Percentiles rank a stretch among this genome's conserved stretches.
Conservation (phyloP, 768 basidiomycete genomes). For the Lactarius hengduanensis region DNA sequence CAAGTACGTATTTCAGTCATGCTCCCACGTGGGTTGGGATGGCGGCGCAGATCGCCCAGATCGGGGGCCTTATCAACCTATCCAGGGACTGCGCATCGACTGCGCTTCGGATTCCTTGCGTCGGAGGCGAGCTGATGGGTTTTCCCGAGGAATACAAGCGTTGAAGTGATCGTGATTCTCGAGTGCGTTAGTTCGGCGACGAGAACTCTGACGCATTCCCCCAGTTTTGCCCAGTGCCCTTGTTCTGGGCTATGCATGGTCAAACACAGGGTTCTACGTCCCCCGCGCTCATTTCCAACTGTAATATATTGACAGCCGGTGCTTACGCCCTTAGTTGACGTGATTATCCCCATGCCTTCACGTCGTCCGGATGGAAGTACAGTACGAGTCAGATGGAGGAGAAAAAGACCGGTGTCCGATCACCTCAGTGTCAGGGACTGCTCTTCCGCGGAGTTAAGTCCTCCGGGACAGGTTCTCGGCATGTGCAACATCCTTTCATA, state of each 20-base stretch:
- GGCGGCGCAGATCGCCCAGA: conserved; percentile 24
- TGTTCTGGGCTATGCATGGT: conserved; percentile 1
- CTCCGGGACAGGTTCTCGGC: neutral
- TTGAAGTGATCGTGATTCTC: conserved; percentile 12
- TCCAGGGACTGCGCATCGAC: conserved; percentile 17
- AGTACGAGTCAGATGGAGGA: neutral
- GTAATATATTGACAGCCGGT: neutral
- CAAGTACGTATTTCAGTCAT: neutral
- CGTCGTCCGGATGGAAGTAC: neutral
- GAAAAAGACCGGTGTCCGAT: conserved; percentile 13
- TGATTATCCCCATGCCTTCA: conserved; percentile 19
- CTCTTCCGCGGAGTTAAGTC: conserved; percentile 20
- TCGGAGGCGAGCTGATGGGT: conserved; percentile 25
- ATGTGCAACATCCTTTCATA: neutral
- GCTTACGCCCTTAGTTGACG: conserved; percentile 13
- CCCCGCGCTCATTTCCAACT: neutral
- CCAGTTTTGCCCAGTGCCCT: conserved; percentile 13
- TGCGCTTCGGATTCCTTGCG: conserved; percentile 16
- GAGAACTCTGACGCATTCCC: conserved; percentile 11
- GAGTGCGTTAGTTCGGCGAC: conserved; percentile 1
- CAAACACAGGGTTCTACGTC: neutral
- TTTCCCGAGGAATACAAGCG: conserved; percentile 19
- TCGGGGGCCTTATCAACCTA: conserved; percentile 27
- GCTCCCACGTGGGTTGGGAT: conserved; percentile 3
- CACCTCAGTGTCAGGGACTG: conserved; percentile 16